Evolutionary conservation across 345 rosid species (phyloP), one percentile per base, ranked within the genome.

Genomic region (Noccaea caerulescens): DNA sequence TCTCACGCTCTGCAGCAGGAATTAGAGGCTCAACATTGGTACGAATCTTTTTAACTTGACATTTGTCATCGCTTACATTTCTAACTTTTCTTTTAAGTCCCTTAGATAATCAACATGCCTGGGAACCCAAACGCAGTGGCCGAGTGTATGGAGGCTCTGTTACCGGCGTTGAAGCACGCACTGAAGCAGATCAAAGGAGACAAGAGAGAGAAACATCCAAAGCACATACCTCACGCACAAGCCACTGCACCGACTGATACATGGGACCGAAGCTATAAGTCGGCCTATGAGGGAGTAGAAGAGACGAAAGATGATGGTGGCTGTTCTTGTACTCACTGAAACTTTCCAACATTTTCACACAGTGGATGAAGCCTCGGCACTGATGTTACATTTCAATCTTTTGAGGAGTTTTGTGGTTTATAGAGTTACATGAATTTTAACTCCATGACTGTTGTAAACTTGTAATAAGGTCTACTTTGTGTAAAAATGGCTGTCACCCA

Each of bases 21-120:
- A 94, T 91, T 51, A 85, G 97, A 80, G 98, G 99, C 69, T 84
- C 96, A 58, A 84, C 98, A 63, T 56, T 94, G 97, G 98, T 94
- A 88, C 80, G 82, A 61, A 59, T 23, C 41, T 56, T 5, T 9
- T 5, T 6, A 7, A 57, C 18, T 41, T 20, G 20, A 13, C 14
- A 46, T 32, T 63, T 68, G 16, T 2, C 47, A 62, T 47, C 30
- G 33, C 69, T 78, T 65, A 63, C 10, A 2, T 16, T 9, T 41
- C 65, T 18, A 2, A 27, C 66, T 25, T 8, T 18, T 62, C 65
- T 49, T 71, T 49, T 66, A 42, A 42, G 6, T 34, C 7, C 49
- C 33, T 8, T 80, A 91, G 99, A 91, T 94, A 37, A 91, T 94
- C 84, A 89, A 91, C 84, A 88, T 89, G 95, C 96, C 99, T 3